Conservation (phyloP, 768 basidiomycete genomes). For the Podaxis pistillaris region DNA sequence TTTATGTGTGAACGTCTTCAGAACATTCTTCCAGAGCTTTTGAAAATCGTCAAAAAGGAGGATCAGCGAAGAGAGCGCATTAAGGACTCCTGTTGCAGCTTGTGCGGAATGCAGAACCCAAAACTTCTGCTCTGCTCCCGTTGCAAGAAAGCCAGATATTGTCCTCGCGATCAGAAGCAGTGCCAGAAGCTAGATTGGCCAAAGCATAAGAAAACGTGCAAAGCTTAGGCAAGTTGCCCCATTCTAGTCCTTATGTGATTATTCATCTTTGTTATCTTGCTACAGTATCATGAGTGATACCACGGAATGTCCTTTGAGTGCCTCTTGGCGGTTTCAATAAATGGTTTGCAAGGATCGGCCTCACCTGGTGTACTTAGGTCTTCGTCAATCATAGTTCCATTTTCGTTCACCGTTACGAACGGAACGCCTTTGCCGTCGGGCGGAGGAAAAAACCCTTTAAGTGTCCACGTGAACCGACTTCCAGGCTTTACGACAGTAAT, state of each 20-base stretch:
- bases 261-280: background rate
- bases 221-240: conserved; percentile 17
- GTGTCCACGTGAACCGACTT: background rate
- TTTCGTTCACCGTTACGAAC: background rate
- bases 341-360: too few relatives aligned
- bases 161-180: conserved; percentile 24
- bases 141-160: conserved; percentile 36
- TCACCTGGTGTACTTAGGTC: background rate
- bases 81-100: conserved; percentile 28
- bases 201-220: conserved; percentile 35
- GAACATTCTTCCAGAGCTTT: conserved; percentile 15
- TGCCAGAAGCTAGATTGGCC: conserved; percentile 43
- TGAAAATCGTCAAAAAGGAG: conserved; percentile 25
- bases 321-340: too few relatives aligned
- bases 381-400: background rate
- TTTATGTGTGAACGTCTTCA: conserved; percentile 15
- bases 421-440: background rate
- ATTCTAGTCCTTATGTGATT: background rate
- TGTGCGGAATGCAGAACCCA: conserved; percentile 31
- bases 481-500: background rate
- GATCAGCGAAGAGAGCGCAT: conserved; percentile 28
- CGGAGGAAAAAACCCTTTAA: background rate
- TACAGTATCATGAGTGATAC: too few relatives aligned
- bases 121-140: conserved; percentile 28
- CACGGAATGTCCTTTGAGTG: too few relatives aligned